Conservation (phyloP, 192 early-diverging fungal species). For the Podila epigama region DNA sequence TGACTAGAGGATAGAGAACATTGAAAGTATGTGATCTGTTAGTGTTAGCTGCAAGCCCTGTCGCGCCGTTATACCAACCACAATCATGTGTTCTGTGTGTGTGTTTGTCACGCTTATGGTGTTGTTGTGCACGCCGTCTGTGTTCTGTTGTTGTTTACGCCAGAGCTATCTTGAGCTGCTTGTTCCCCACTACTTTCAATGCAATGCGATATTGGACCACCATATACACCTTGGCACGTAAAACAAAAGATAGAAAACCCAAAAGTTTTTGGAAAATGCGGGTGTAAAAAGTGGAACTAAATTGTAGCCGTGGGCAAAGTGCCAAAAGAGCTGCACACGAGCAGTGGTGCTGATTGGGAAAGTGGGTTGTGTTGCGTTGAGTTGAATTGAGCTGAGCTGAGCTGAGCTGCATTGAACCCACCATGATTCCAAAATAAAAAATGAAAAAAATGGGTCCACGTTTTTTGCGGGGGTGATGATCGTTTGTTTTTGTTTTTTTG, state of each 20-base stretch:
- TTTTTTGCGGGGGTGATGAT: slow-evolving; percentile 1
- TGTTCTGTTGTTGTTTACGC: too few relatives aligned
- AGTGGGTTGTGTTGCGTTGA: too few relatives aligned
- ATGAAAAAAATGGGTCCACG: slow-evolving; percentile 4
- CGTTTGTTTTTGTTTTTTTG: background rate
- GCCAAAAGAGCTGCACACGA: background rate
- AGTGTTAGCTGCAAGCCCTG: background rate
- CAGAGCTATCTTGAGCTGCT: too few relatives aligned
- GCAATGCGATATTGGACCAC: too few relatives aligned
- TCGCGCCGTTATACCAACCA: background rate
- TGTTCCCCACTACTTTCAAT: too few relatives aligned
- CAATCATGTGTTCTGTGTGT: background rate
- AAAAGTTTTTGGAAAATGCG: too few relatives aligned
- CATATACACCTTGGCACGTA: background rate
- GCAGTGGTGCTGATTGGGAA: background rate
- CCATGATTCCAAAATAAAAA: background rate
- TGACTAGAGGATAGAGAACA: slow-evolving; percentile 60
- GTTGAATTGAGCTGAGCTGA: background rate
- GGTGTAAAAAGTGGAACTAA: background rate
- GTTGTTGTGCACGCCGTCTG: too few relatives aligned
- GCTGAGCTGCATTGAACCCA: background rate
- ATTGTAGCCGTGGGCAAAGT: background rate
- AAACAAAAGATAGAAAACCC: slow-evolving; percentile 3
- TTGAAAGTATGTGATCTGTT: background rate
- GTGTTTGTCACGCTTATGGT: too few relatives aligned